Base-by-base conservation (phyloP, 345 rosid genomes). In the Eucalyptus decipiens region DNA sequence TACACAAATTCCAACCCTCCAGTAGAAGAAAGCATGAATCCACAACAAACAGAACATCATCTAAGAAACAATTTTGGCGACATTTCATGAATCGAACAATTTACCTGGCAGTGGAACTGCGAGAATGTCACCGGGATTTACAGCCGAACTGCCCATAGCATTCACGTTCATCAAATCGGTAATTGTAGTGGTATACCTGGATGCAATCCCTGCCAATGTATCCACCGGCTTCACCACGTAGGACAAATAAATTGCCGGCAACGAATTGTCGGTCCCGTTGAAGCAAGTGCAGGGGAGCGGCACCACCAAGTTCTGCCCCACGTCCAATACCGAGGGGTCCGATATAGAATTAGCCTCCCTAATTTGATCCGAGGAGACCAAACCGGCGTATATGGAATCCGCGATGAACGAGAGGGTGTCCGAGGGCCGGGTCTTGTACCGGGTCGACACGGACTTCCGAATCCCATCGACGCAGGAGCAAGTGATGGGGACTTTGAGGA, bases 211-310 rank as follows among this genome's bases (percentile, higher is more conserved):
- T 13, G 93, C 91, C 90, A 97, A 90, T 2, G 97, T 95, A 80
- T 97, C 99, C 56, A 95, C 94, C 11, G 85, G 90, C 88, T 89
- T 92, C 91, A 97, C 99, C 72, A 97, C 99, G 83, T 97, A 97
- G 18, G 99, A 96, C 62, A 97, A 65, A 93, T 96, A 97, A 88
- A 96, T 91, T 3, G 99, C 98, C 1, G 99, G 99, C 86, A 97
- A 88, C 67, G 91, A 92, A 47, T 97, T 97, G 87, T 97, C 99
- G 3, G 97, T 96, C 62, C 96, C 96, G 45, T 97, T 97, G 86
- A 97, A 97, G 89, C 99, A 97, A 91, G 99, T 93, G 88, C 99
- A 97, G 5, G 99, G 99, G 89, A 97, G 89, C 4, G 99, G 99
- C 90, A 97, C 95, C 87, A 94, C 92, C 87, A 97, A 95, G 88